Conservation (phyloP, 495 filamentous ascomycete genomes). For the Aspergillus cavernicola region DNA sequence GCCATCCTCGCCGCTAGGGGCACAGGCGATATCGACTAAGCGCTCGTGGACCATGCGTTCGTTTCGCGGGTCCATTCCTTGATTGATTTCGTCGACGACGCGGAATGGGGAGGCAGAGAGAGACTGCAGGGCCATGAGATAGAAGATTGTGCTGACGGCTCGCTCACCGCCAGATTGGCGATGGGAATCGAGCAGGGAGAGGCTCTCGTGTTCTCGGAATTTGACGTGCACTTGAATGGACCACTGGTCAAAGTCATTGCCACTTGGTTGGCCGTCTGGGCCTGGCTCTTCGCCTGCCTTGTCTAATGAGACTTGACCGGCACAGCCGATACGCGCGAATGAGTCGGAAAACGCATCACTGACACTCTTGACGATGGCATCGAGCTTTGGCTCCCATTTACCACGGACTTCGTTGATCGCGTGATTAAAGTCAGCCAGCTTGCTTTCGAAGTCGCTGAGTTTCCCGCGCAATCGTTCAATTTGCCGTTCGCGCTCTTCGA, state of each 20-base stretch:
- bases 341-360: constrained; percentile 86
- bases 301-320: constrained; percentile 78
- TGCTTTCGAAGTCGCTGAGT: constrained; percentile 38
- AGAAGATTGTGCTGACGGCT: constrained; percentile 97
- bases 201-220: constrained; percentile 80
- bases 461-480: constrained; percentile 53
- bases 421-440: constrained; percentile 47
- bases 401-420: constrained; percentile 56
- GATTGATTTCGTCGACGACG: constrained; percentile 98
- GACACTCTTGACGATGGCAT: constrained; percentile 72
- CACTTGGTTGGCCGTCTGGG: constrained; percentile 47
- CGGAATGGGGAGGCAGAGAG: constrained; percentile 96
- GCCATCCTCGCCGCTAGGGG: constrained; percentile 19
- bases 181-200: constrained; percentile 82
- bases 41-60: constrained; percentile 96
- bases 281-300: constrained; percentile 38
- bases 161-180: constrained; percentile 96
- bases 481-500: constrained; percentile 61
- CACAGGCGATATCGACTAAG: constrained; percentile 91
- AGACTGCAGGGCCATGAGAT: constrained; percentile 95
- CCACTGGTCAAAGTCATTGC: constrained; percentile 88
- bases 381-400: constrained; percentile 81
- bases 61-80: constrained; percentile 98
- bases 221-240: constrained; percentile 90
- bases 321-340: constrained; percentile 90